phyloP scores from a whole-genome alignment of 129 eudicot species.

The Flaveria robusta region DNA sequence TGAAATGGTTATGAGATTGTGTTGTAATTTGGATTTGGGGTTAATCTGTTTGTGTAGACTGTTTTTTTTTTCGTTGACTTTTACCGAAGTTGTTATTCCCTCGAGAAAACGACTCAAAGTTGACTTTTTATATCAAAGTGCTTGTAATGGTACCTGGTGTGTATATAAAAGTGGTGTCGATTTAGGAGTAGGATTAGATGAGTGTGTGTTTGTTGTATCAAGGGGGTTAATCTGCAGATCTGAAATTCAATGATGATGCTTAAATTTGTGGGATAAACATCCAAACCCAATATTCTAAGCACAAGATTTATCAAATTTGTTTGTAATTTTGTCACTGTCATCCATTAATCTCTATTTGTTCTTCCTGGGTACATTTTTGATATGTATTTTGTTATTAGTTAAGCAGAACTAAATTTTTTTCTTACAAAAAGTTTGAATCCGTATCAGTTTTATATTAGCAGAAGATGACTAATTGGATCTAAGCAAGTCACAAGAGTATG shows the following conservation, averaged over 20 bases:
- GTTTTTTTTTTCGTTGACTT: too few relatives aligned
- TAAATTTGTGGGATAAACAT: neutral
- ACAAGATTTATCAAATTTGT: neutral
- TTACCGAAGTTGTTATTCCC: neutral
- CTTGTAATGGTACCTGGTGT: neutral
- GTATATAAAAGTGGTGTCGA: too few relatives aligned
- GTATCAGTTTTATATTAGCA: neutral
- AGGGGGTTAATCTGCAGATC: conserved; percentile 14
- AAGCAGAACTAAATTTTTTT: neutral
- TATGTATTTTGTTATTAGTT: neutral
- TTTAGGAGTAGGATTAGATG: too few relatives aligned
- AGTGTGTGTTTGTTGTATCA: neutral
- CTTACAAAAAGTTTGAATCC: neutral
- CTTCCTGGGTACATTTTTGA: neutral
- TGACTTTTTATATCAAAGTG: conserved; percentile 14
- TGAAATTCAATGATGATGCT: conserved; percentile 3
- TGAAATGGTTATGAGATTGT: neutral
- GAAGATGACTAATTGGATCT: neutral
- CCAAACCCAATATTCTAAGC: neutral
- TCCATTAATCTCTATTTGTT: neutral
- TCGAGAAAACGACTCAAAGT: conserved; percentile 19
- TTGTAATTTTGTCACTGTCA: neutral
- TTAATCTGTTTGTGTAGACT: neutral
- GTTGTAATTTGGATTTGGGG: neutral
- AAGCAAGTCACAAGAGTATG: conserved; percentile 1